Conservation (phyloP, 306 rosid genomes). For the Aeschynomene evenia region DNA sequence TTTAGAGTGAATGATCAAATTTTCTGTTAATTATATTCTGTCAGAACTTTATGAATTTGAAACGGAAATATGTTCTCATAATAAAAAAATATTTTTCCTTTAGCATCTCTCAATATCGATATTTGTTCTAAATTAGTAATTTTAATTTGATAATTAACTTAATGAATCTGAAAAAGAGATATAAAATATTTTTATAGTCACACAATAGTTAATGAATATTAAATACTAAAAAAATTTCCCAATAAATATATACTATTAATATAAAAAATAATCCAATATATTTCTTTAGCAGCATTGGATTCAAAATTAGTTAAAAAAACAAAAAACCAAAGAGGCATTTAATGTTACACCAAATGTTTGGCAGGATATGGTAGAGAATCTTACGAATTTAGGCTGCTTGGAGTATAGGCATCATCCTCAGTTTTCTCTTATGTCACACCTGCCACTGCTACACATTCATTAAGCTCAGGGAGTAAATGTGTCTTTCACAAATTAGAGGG, state of each 20-base stretch:
- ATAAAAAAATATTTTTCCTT: no score
- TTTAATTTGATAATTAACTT: no score
- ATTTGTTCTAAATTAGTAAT: no score
- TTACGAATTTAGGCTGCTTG: not conserved
- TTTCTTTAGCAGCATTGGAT: not conserved
- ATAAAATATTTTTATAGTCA: no score
- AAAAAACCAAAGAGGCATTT: not conserved
- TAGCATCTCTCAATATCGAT: no score
- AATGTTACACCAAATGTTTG: not conserved
- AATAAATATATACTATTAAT: not conserved
- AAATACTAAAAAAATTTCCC: no score
- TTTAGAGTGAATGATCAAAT: no score
- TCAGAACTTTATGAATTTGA: no score
- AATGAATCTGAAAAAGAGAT: no score
- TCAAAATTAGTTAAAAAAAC: not conserved
- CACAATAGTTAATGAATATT: not conserved
- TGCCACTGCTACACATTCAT: conserved; percentile 1
- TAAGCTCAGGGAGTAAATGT: not conserved
- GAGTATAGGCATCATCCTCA: not conserved
- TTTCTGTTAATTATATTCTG: no score
- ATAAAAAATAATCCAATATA: not conserved
- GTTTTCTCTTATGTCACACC: not conserved
- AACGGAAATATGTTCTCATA: no score
- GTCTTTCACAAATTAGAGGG: not conserved
- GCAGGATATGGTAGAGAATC: not conserved